These are phyloP conservation scores for Trypanosomatidae sp. DNA, from an alignment of 208 protist genomes.

Conservation along the genomic window DNA sequence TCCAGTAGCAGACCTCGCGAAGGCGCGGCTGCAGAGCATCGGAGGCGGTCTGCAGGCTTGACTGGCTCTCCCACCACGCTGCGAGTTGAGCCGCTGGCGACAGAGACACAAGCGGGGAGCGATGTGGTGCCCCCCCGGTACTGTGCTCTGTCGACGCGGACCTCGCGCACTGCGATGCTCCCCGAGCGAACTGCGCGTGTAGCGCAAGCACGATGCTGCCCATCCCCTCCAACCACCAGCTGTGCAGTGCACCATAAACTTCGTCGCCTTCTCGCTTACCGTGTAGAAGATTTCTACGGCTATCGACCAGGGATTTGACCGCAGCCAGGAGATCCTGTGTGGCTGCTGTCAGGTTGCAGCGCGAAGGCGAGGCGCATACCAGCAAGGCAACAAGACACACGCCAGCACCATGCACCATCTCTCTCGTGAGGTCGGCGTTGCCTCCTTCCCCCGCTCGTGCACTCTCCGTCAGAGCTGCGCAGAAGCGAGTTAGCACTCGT, in stretches of 20 bases:
- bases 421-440: neutral
- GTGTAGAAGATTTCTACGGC: neutral
- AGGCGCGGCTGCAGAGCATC: neutral
- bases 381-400: neutral
- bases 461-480: neutral
- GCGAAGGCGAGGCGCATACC: neutral
- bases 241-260: neutral
- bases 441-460: neutral
- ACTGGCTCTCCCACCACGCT: constrained; percentile 1
- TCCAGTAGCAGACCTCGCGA: neutral
- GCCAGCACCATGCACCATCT: neutral
- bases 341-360: neutral
- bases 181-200: constrained; percentile 2
- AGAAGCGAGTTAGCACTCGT: neutral
- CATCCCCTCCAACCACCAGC: neutral
- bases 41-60: neutral
- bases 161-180: neutral
- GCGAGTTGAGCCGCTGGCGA: neutral
- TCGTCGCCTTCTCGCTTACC: neutral
- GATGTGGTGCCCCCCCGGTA: neutral
- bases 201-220: neutral
- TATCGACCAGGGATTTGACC: neutral
- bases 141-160: neutral
- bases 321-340: neutral
- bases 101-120: neutral